Conservation (phyloP, 805 yeast species). For the Ascoidea tarda region DNA sequence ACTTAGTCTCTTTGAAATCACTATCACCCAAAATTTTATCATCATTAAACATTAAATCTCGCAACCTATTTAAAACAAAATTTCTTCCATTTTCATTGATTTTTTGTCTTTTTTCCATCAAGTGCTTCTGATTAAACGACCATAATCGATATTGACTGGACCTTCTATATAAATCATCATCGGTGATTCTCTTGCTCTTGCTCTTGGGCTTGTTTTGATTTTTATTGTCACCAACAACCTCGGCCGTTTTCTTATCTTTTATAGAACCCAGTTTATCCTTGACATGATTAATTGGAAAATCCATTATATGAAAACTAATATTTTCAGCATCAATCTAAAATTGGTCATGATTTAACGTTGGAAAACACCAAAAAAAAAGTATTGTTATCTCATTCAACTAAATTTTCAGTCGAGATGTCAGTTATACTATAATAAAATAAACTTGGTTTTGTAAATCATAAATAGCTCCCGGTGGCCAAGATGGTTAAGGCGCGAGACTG, state of each 20-base stretch:
- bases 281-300: too few species aligned
- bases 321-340: too few species aligned
- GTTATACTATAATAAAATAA: too few species aligned
- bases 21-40: slow-evolving; percentile 12
- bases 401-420: too few species aligned
- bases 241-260: too few species aligned
- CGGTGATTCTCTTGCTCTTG: slow-evolving; percentile 29
- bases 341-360: too few species aligned
- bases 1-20: slow-evolving; percentile 17
- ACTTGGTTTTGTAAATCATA: slow-evolving; percentile 24
- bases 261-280: too few species aligned
- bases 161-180: slow-evolving; percentile 79
- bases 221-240: too few species aligned
- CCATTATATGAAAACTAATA: too few species aligned
- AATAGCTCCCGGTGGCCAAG: slow-evolving; percentile 27
- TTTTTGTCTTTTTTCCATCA: slow-evolving; percentile 30
- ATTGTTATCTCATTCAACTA: too few species aligned
- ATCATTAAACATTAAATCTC: slow-evolving; percentile 8
- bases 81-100: slow-evolving; percentile 43
- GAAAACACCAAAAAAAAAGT: too few species aligned
- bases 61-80: slow-evolving; percentile 20
- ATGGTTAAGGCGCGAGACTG: neutral
- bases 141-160: slow-evolving; percentile 76
- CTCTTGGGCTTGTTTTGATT: neutral
- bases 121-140: slow-evolving; percentile 59